A percentile compares a stretch with the other conserved stretches of the same genome.
These are phyloP conservation scores for Lentinus tigrinus DNA, from an alignment of 768 basidiomycete species.

Conservation along the genomic window DNA sequence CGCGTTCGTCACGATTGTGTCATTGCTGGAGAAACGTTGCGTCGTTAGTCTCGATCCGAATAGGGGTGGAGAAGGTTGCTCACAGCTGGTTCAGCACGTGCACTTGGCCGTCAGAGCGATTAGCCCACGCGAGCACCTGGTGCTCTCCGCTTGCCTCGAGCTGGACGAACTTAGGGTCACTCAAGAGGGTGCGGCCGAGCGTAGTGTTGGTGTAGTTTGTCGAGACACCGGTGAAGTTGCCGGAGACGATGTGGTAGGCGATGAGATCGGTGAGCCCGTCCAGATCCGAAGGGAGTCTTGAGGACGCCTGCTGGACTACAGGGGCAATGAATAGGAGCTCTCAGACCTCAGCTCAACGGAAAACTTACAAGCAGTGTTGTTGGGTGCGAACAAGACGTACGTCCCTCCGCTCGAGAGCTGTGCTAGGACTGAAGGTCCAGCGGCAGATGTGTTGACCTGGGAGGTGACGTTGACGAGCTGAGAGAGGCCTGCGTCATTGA, in stretches of 20 bases:
- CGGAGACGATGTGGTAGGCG: conserved; percentile 57
- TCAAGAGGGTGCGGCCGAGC: conserved; percentile 63
- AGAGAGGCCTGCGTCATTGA: conserved; percentile 41
- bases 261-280: conserved; percentile 46
- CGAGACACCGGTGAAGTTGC: conserved; percentile 46
- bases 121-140: conserved; percentile 55
- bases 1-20: conserved; percentile 38
- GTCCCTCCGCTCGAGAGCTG: conserved; percentile 41
- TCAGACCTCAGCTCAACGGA: not conserved
- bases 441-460: conserved; percentile 42
- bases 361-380: conserved; percentile 50
- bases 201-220: conserved; percentile 55
- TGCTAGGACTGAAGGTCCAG: conserved; percentile 43
- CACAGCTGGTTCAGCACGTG: conserved; percentile 52
- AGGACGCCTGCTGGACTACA: conserved; percentile 31
- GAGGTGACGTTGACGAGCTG: conserved; percentile 39
- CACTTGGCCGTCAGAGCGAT: conserved; percentile 36
- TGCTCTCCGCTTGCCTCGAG: conserved; percentile 54
- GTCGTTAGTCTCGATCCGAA: not conserved
- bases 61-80: not conserved
- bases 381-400: conserved; percentile 58
- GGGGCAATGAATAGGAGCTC: not conserved
- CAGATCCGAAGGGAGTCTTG: conserved; percentile 32
- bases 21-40: conserved; percentile 23
- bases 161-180: conserved; percentile 42